These are phyloP conservation scores for Tuber magnatum DNA, from an alignment of 495 filamentous ascomycete genomes.

Conservation along the genomic window DNA sequence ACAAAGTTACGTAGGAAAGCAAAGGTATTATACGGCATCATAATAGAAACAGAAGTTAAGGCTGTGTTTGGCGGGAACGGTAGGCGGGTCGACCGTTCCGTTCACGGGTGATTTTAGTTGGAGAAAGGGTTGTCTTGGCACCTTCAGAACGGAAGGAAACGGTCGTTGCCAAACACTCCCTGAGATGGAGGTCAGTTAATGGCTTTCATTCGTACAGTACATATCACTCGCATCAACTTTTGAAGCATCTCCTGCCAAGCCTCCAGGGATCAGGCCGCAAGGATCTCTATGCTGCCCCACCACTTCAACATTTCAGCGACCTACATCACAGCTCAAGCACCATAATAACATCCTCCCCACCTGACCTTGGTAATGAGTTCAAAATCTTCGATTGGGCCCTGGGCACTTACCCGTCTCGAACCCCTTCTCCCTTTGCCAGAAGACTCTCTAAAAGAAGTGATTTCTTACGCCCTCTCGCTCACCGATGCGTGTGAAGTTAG, in stretches of 20 bases:
- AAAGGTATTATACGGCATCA: background rate
- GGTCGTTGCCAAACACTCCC: too few species aligned
- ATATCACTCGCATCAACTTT: background rate
- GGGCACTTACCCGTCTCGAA: slow-evolving; percentile 60
- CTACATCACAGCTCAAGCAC: background rate
- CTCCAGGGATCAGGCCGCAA: background rate
- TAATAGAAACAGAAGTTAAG: background rate
- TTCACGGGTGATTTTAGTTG: too few species aligned
- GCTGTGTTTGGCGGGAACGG: too few species aligned
- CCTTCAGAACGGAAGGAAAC: too few species aligned
- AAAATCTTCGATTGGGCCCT: slow-evolving; percentile 42
- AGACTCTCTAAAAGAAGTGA: slow-evolving; percentile 68
- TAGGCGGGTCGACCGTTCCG: too few species aligned
- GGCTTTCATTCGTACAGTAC: background rate
- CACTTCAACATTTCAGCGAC: background rate
- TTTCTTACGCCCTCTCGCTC: slow-evolving; percentile 67
- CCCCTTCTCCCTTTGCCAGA: slow-evolving; percentile 76
- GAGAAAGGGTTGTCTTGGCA: too few species aligned
- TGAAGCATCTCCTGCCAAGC: background rate
- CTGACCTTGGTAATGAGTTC: slow-evolving; percentile 21
- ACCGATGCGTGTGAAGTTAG: slow-evolving; percentile 64
- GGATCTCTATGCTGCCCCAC: background rate
- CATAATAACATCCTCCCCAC: background rate
- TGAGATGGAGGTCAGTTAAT: too few species aligned
- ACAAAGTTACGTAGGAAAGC: background rate